Conservation (phyloP, 2,329 filamentous ascomycete species). For the Didymella lethalis region DNA sequence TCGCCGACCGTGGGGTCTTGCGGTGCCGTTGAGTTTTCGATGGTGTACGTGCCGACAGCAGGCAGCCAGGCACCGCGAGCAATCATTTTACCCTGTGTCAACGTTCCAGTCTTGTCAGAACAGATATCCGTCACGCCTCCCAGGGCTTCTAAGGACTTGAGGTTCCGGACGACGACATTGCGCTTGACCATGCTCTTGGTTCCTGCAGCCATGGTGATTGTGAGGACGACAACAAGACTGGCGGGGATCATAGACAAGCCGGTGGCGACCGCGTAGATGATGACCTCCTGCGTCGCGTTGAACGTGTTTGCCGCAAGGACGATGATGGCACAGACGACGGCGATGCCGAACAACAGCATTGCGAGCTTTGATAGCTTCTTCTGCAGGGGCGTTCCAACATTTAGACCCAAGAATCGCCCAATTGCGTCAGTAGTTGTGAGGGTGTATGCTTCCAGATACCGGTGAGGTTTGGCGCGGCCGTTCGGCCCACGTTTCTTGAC, state of each 20-base stretch:
- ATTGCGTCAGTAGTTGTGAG: constrained; percentile 56
- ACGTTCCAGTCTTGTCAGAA: constrained; percentile 50
- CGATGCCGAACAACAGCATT: constrained; percentile 47
- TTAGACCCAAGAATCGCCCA: constrained; percentile 52
- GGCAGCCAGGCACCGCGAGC: constrained; percentile 51
- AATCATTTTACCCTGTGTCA: constrained; percentile 54
- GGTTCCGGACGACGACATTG: constrained; percentile 48
- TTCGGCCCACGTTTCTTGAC: constrained; percentile 56
- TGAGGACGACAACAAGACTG: constrained; percentile 49
- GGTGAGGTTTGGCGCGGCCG: constrained; percentile 47
- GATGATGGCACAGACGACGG: constrained; percentile 50
- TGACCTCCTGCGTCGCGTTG: constrained; percentile 49
- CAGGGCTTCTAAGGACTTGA: constrained; percentile 48
- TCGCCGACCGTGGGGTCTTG: constrained; percentile 45
- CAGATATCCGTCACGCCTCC: constrained; percentile 49
- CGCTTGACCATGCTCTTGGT: constrained; percentile 49
- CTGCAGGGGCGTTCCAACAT: constrained; percentile 51
- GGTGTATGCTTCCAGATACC: constrained; percentile 60
- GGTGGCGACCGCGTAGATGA: constrained; percentile 52
- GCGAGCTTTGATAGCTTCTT: constrained; percentile 49
- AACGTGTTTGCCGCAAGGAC: constrained; percentile 52
- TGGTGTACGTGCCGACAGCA: constrained; percentile 47
- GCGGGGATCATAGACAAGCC: constrained; percentile 52
- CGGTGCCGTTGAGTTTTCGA: constrained; percentile 46
- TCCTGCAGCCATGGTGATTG: constrained; percentile 52